Base-by-base conservation (phyloP, 768 basidiomycete species). In the Leccinum barrowsii region DNA sequence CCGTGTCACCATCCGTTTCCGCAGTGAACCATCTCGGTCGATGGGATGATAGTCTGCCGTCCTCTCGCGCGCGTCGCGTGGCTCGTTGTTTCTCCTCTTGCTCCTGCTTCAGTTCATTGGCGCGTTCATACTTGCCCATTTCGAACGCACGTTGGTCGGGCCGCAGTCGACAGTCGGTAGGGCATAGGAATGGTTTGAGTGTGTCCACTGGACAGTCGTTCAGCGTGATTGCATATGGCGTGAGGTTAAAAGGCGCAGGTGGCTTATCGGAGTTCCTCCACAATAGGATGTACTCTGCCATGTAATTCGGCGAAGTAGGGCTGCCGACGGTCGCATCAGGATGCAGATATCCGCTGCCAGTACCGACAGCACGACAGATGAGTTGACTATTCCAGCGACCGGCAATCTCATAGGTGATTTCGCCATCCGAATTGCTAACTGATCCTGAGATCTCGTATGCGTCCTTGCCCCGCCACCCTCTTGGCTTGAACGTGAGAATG, bases 141-240 rank as follows among this genome's bases (percentile, higher is more conserved):
- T 98, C 95, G 71, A 98, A 98, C 24, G 95, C 94, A 26, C 95
- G 82, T 70, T 97, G 94, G 70, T 98, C 95, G 0, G 94, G 94
- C 0, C 95, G 84, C 26, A 97, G 73, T 4, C 96, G 84, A 69
- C 94, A 98, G 73, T 98, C 95, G 3, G 95, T 98, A 2, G 92
- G 91, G 28, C 87, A 86, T 2, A 98, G 63, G 70, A 83, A 92
- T 5, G 86, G 85, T 57, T 78, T 78, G 12, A 98, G 75, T 3
- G 82, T 82, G 10, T 85, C 82, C 37, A 77, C 74, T 0, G 93
- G 92, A 58, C 90, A 90, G 68, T 96, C 86, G 67, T 98, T 98
- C 59, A 97, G 77, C 0, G 93, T 92, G 61, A 97, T 84, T 1
- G 96, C 94, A 70, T 89, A 98, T 0, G 94, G 95, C 0, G 95